Conservation (phyloP, 116 monocot species). For the Papilionanthe hybrid region DNA sequence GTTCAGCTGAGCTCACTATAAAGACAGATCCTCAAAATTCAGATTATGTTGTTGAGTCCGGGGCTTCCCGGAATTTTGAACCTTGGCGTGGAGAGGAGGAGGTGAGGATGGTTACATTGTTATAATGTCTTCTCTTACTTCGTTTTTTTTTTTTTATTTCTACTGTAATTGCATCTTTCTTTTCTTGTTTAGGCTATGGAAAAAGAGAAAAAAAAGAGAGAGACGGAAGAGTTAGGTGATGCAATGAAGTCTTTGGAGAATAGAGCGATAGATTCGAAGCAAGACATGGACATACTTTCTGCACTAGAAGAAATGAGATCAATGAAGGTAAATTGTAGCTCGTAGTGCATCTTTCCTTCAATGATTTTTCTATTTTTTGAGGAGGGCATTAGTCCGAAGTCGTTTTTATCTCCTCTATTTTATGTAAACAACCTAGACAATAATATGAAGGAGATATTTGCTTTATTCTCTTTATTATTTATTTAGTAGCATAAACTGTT, state of each 20-base stretch:
- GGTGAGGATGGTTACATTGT: conserved; percentile 22
- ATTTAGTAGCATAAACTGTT: background rate
- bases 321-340: conserved; percentile 63
- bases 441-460: background rate
- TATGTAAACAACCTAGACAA: background rate
- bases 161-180: background rate
- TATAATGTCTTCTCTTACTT: background rate
- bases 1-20: conserved; percentile 84
- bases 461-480: background rate
- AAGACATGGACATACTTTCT: conserved; percentile 92
- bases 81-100: conserved; percentile 89
- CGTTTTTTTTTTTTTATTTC: background rate
- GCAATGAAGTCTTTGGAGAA: conserved; percentile 93
- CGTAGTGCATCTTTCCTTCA: background rate
- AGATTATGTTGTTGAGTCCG: conserved; percentile 90
- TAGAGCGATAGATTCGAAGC: conserved; percentile 75
- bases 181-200: conserved; percentile 32
- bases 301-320: conserved; percentile 95
- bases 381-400: background rate
- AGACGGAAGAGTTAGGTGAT: conserved; percentile 89
- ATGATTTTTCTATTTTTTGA: background rate
- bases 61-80: conserved; percentile 90
- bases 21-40: conserved; percentile 94
- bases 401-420: background rate
- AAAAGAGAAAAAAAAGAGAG: conserved; percentile 62